Conservation (phyloP, 257 asterid genomes). For the Avicennia marina region DNA sequence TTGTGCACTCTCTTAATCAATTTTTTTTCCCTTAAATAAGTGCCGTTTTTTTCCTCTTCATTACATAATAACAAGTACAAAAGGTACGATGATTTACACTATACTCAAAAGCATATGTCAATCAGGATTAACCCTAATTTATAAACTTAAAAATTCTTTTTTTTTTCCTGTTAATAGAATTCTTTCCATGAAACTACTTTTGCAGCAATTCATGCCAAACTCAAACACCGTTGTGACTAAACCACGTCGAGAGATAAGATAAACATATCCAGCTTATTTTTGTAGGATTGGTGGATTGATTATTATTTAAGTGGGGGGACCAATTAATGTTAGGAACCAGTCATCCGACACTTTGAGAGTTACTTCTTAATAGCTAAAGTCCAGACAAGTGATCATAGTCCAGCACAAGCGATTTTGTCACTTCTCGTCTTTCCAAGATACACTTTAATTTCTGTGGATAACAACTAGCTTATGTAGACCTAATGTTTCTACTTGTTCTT, state of each 20-base stretch:
- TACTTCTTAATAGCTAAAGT: constrained; percentile 21
- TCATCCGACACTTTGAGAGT: constrained; percentile 30
- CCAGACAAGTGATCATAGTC: constrained; percentile 35
- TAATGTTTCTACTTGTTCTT: constrained; percentile 27
- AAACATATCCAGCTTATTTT: no score
- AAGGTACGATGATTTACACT: constrained; percentile 5
- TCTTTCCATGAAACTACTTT: constrained; percentile 21
- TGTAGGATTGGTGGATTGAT: constrained; percentile 21
- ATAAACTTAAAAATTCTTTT: constrained; percentile 4
- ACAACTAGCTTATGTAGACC: constrained; percentile 30
- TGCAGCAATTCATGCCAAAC: constrained; percentile 22
- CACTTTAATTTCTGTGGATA: constrained; percentile 36
- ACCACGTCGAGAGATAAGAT: no score
- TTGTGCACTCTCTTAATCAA: no score
- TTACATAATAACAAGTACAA: background rate
- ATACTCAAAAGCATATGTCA: no score
- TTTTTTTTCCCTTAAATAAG: no score
- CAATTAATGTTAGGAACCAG: constrained; percentile 56
- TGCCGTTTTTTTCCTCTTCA: background rate
- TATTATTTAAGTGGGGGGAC: constrained; percentile 15
- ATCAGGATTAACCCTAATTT: constrained; percentile 16
- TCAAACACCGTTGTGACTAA: constrained; percentile 16
- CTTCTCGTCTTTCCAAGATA: constrained; percentile 26
- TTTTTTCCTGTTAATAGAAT: constrained; percentile 18
- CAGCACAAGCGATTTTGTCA: constrained; percentile 38